phyloP scores from a whole-genome alignment of 106 monocot genomes.

The Iris macrosiphon region DNA sequence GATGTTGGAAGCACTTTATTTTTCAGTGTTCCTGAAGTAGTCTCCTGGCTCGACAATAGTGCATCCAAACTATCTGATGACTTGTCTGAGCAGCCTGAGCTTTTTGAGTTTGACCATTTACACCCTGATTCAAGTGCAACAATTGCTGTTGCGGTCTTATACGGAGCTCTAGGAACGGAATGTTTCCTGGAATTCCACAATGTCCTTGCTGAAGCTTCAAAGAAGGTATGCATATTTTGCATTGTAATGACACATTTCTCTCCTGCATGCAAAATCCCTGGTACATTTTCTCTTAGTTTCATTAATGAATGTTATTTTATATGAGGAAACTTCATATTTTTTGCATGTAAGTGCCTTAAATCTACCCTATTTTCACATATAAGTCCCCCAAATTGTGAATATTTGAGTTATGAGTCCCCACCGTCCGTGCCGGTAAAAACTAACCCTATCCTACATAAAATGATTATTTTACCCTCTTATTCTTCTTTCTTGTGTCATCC shows the following conservation, averaged over 20 bases:
- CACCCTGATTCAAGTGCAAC: conserved; percentile 30
- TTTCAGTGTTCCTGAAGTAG: conserved; percentile 47
- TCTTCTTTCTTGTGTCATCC: too few species aligned
- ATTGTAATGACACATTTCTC: neutral
- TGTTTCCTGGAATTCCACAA: conserved; percentile 83
- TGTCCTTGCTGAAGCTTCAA: conserved; percentile 53
- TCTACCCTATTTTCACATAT: too few species aligned
- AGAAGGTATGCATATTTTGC: conserved; percentile 35
- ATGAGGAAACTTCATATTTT: too few species aligned
- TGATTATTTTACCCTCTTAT: too few species aligned
- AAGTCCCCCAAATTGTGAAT: too few species aligned
- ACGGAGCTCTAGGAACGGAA: conserved; percentile 88
- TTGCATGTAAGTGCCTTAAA: too few species aligned
- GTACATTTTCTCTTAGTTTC: too few species aligned
- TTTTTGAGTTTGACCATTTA: conserved; percentile 93
- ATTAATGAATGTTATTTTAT: too few species aligned
- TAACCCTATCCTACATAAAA: too few species aligned
- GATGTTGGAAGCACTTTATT: conserved; percentile 63
- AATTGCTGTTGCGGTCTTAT: conserved; percentile 48
- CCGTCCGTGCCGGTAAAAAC: too few species aligned
- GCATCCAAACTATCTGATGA: conserved; percentile 11
- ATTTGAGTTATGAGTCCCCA: too few species aligned
- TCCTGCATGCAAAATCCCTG: too few species aligned
- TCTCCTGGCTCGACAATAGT: conserved; percentile 45
- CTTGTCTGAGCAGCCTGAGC: conserved; percentile 40